A percentile compares a stretch with the other conserved stretches of the same genome.
These are phyloP conservation scores for Xylariomycetidae sp. DNA, from an alignment of 2,329 filamentous ascomycete species.

Conservation along the genomic window DNA sequence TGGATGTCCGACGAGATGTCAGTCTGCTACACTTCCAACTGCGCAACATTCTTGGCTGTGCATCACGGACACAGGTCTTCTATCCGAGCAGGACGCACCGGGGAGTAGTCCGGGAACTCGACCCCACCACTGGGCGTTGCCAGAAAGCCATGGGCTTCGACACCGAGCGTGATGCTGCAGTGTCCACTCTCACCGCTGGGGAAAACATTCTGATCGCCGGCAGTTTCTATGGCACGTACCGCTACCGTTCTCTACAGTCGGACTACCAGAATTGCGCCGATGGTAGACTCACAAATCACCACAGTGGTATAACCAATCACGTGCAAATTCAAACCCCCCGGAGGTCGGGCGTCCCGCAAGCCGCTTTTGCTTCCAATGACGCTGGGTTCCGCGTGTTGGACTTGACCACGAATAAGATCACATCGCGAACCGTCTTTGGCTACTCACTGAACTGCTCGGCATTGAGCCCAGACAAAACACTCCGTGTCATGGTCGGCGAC, in stretches of 20 bases:
- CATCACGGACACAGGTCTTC: conserved; percentile 49
- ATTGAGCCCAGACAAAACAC: conserved; percentile 62
- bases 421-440: conserved; percentile 45
- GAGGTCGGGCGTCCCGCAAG: conserved; percentile 44
- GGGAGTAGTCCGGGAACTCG: conserved; percentile 44
- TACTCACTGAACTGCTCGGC: conserved; percentile 68
- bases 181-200: conserved; percentile 46
- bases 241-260: conserved; percentile 39
- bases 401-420: conserved; percentile 51
- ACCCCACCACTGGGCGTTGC: conserved; percentile 40
- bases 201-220: conserved; percentile 54
- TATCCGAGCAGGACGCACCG: conserved; percentile 40
- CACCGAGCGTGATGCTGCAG: conserved; percentile 31
- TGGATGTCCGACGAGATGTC: conserved; percentile 48
- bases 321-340: conserved; percentile 51
- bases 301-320: conserved; percentile 59
- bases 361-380: conserved; percentile 60
- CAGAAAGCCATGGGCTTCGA: conserved; percentile 40
- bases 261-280: conserved; percentile 31
- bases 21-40: conserved; percentile 61
- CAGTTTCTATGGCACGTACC: conserved; percentile 52
- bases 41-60: conserved; percentile 54
- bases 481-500: conserved; percentile 71
- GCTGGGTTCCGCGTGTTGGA: conserved; percentile 53
- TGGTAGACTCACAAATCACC: conserved; percentile 41